Percentiles rank a stretch among this genome's conserved stretches.
Conservation (phyloP, 495 filamentous ascomycete genomes). For the Hypoxylon rickii region DNA sequence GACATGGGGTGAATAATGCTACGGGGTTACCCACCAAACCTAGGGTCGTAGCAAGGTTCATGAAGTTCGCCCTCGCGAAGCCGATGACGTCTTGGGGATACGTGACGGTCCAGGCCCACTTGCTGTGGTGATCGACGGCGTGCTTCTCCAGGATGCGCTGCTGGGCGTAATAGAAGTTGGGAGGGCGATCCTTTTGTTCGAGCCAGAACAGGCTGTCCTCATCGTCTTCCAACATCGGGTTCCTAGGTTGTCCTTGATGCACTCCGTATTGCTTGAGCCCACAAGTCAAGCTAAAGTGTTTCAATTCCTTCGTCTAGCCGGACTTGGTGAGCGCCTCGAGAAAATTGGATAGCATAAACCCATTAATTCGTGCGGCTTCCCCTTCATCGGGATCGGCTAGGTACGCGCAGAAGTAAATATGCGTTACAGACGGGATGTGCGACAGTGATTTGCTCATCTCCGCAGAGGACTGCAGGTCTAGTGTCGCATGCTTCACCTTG, state of each 20-base stretch:
- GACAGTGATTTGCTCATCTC: slow-evolving; percentile 50
- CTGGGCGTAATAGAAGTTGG: slow-evolving; percentile 56
- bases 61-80: slow-evolving; percentile 56
- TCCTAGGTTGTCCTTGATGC: slow-evolving; percentile 57
- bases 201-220: slow-evolving; percentile 37
- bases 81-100: slow-evolving; percentile 61
- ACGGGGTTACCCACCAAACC: slow-evolving; percentile 42
- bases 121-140: slow-evolving; percentile 39
- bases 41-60: slow-evolving; percentile 57
- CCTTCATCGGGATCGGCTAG: slow-evolving; percentile 49
- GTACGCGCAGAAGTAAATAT: slow-evolving; percentile 57
- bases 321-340: slow-evolving; percentile 52
- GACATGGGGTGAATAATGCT: too few relatives aligned
- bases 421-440: slow-evolving; percentile 47
- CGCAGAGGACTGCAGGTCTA: slow-evolving; percentile 50
- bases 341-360: slow-evolving; percentile 57
- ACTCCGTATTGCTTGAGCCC: slow-evolving; percentile 64
- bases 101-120: slow-evolving; percentile 53
- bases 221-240: slow-evolving; percentile 54
- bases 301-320: slow-evolving; percentile 46
- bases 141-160: slow-evolving; percentile 48
- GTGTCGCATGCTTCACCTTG: slow-evolving; percentile 49
- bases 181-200: slow-evolving; percentile 41
- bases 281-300: slow-evolving; percentile 57
- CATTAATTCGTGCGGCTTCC: slow-evolving; percentile 50